These are phyloP conservation scores for Psilocybe tampanensis DNA, from an alignment of 768 basidiomycete species.

Conservation along the genomic window DNA sequence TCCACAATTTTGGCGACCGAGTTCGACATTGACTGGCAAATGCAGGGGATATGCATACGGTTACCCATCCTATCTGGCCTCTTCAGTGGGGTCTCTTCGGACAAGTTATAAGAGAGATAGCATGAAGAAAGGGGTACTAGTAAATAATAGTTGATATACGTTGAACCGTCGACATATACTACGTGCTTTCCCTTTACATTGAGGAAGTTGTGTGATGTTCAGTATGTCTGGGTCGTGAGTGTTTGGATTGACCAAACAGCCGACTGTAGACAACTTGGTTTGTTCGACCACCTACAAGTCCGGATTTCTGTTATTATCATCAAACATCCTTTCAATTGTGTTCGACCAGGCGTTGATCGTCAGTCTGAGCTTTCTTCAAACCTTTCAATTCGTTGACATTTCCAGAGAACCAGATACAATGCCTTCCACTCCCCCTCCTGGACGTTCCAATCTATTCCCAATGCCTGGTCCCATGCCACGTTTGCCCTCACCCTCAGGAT, in stretches of 20 bases:
- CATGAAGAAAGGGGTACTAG: slow-evolving; percentile 20
- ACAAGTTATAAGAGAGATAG: slow-evolving; percentile 20
- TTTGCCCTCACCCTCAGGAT: slow-evolving; percentile 55
- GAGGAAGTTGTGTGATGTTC: too few species aligned
- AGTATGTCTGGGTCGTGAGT: too few species aligned
- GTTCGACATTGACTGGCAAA: slow-evolving; percentile 36
- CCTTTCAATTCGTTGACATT: neutral
- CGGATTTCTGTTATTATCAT: too few species aligned
- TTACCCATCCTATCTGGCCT: slow-evolving; percentile 31
- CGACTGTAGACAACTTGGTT: too few species aligned
- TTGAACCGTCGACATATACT: neutral
- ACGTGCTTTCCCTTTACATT: too few species aligned
- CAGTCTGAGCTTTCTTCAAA: neutral
- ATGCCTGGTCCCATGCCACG: slow-evolving; percentile 48
- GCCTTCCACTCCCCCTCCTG: slow-evolving; percentile 49
- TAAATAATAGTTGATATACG: neutral
- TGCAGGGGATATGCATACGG: slow-evolving; percentile 47
- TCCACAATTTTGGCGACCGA: slow-evolving; percentile 45
- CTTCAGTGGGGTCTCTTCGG: neutral
- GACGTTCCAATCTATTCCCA: slow-evolving; percentile 39
- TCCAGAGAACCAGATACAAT: slow-evolving; percentile 18
- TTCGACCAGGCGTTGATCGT: too few species aligned
- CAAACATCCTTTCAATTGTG: too few species aligned
- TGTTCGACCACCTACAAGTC: too few species aligned
- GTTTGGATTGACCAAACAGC: too few species aligned